Percentiles rank a stretch among this genome's conserved stretches.
phyloP scores from a whole-genome alignment of 768 basidiomycete species.

The Pisolithus orientalis region DNA sequence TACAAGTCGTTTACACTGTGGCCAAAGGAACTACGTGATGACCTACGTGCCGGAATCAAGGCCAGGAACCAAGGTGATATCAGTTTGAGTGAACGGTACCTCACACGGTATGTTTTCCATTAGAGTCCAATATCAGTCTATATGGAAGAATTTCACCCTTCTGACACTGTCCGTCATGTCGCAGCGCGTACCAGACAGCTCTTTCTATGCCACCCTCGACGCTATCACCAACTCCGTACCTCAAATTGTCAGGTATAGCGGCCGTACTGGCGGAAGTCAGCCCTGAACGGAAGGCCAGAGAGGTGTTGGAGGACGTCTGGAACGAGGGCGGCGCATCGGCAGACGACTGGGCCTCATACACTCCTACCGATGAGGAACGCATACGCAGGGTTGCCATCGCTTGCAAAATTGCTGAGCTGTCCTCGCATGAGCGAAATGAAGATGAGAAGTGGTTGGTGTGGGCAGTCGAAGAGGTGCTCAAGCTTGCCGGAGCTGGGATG shows the following conservation, averaged over 20 bases:
- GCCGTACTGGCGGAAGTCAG: conserved; percentile 51
- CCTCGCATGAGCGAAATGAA: conserved; percentile 27
- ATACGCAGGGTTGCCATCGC: conserved; percentile 40
- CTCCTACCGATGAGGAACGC: conserved; percentile 31
- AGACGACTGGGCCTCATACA: conserved; percentile 17
- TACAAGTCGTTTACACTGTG: conserved; percentile 56
- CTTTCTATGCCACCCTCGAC: conserved; percentile 33
- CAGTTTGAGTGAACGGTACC: conserved; percentile 42
- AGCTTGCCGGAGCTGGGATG: conserved; percentile 15
- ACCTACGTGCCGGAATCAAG: conserved; percentile 59
- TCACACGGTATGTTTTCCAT: conserved; percentile 41
- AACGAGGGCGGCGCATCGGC: conserved; percentile 5
- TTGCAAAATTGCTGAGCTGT: conserved; percentile 38
- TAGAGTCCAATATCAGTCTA: neutral
- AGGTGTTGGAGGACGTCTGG: conserved; percentile 18
- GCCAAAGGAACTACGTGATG: conserved; percentile 56
- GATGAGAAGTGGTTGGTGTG: conserved; percentile 40
- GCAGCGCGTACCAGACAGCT: conserved; percentile 53
- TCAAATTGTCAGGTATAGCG: conserved; percentile 66
- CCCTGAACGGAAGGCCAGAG: conserved; percentile 21
- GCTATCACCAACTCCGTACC: conserved; percentile 42
- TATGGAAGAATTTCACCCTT: neutral
- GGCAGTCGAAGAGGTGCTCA: conserved; percentile 39
- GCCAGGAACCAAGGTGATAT: conserved; percentile 56
- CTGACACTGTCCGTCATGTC: conserved; percentile 5